Evolutionary conservation across 2,329 filamentous ascomycete genomes (phyloP).

Genomic region (Fusarium sp.): DNA sequence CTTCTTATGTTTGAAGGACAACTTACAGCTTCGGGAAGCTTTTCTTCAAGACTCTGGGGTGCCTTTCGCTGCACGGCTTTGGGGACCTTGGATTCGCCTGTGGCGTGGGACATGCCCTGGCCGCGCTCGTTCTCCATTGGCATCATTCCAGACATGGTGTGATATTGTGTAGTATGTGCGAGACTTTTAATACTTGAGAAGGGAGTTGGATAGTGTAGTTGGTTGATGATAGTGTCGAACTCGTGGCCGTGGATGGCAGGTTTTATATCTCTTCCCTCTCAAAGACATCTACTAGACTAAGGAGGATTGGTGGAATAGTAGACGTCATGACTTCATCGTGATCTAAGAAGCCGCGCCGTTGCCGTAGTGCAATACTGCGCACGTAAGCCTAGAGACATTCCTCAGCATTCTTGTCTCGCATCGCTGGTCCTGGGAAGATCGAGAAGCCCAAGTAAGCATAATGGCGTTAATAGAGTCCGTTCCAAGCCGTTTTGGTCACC

Average conservation of each 20-base stretch:
- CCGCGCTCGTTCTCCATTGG: slow-evolving; percentile 18
- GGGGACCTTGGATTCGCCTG: slow-evolving; percentile 32
- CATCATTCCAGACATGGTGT: slow-evolving; percentile 2
- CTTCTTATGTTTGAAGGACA: accelerated
- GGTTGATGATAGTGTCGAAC: not conserved
- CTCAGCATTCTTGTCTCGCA: not conserved
- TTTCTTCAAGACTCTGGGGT: slow-evolving; percentile 31
- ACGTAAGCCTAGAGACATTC: not conserved
- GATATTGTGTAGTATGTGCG: not conserved
- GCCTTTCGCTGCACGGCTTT: slow-evolving; percentile 27
- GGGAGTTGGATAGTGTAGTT: not conserved
- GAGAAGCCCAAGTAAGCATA: not conserved
- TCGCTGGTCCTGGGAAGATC: not conserved
- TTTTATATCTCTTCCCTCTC: not conserved
- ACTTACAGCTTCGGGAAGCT: slow-evolving; percentile 36
- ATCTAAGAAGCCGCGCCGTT: not conserved
- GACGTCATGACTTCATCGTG: slow-evolving; percentile 5
- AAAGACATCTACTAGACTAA: not conserved
- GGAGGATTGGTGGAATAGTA: not conserved
- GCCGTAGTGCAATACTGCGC: not conserved
- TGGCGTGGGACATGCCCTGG: slow-evolving; percentile 36
- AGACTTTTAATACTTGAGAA: not conserved
- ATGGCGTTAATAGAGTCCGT: not conserved
- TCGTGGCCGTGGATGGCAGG: too few relatives aligned
- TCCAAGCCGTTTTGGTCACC: not conserved